These are phyloP conservation scores for Isatis tinctoria DNA, from an alignment of 345 rosid species.

Conservation along the genomic window DNA sequence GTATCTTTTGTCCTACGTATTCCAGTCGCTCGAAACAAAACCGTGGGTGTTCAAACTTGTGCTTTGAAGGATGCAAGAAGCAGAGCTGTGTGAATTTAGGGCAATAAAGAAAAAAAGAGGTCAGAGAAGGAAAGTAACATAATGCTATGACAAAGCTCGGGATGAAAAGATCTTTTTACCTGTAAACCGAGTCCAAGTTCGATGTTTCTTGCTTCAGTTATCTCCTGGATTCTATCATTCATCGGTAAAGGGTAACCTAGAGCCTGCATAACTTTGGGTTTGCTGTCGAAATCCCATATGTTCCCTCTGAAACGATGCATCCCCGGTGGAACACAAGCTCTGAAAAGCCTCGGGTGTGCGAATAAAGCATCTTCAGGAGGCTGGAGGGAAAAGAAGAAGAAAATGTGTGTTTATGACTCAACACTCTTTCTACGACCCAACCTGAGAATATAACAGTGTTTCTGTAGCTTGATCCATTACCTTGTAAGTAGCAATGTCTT, in stretches of 20 bases:
- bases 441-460: background rate
- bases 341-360: conserved; percentile 89
- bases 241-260: conserved; percentile 71
- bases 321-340: conserved; percentile 97
- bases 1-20: conserved; percentile 92
- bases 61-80: conserved; percentile 95
- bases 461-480: conserved; percentile 34
- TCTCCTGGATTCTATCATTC: conserved; percentile 73
- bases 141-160: background rate
- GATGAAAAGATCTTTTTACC: conserved; percentile 31
- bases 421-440: background rate
- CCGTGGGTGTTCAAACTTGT: conserved; percentile 91
- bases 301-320: conserved; percentile 97
- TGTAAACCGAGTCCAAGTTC: conserved; percentile 96
- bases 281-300: conserved; percentile 90
- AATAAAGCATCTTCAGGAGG: conserved; percentile 95
- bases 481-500: conserved; percentile 87
- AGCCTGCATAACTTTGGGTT: conserved; percentile 67
- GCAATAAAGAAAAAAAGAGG: background rate
- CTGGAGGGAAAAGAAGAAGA: conserved; percentile 35
- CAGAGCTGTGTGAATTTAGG: conserved; percentile 53
- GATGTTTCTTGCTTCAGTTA: conserved; percentile 89
- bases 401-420: background rate
- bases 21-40: conserved; percentile 85
- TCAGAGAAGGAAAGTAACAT: conserved; percentile 11